phyloP scores from a whole-genome alignment of 805 yeast species.

The Saturnispora besseyi region DNA sequence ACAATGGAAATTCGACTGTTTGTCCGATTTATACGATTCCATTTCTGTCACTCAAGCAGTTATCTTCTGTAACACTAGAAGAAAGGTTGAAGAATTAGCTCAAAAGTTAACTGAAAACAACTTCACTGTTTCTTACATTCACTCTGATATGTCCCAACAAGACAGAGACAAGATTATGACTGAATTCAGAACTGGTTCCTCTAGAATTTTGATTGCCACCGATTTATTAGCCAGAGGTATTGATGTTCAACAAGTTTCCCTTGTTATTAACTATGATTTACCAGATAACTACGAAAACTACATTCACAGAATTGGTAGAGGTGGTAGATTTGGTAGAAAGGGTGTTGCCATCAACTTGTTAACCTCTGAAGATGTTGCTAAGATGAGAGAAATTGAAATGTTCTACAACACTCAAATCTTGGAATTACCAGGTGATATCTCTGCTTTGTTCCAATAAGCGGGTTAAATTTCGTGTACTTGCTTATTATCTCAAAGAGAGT shows the following conservation, averaged over 20 bases:
- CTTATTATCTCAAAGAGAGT: neutral
- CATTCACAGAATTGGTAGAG: conserved; percentile 96
- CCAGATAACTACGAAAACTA: conserved; percentile 89
- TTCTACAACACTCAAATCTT: conserved; percentile 84
- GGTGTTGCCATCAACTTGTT: conserved; percentile 96
- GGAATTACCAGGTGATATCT: conserved; percentile 71
- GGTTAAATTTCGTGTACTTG: neutral
- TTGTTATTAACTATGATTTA: conserved; percentile 89
- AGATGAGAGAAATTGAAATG: conserved; percentile 78
- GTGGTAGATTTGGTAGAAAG: conserved; percentile 97
- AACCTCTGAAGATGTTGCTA: conserved; percentile 66
- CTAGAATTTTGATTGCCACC: conserved; percentile 86
- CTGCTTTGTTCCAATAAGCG: conserved; percentile 7
- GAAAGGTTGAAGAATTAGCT: conserved; percentile 86
- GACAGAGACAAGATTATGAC: conserved; percentile 94
- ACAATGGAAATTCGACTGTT: conserved; percentile 89
- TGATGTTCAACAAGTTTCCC: conserved; percentile 94
- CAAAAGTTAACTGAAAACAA: conserved; percentile 64
- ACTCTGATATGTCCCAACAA: conserved; percentile 90
- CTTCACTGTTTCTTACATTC: conserved; percentile 91
- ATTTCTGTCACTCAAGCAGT: conserved; percentile 95
- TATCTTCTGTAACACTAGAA: conserved; percentile 92
- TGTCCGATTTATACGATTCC: conserved; percentile 92
- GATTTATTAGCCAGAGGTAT: conserved; percentile 97
- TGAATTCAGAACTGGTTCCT: conserved; percentile 90